A percentile compares a stretch with the other conserved stretches of the same genome.
phyloP scores from a whole-genome alignment of 768 basidiomycete species.

The Boletellus ananiceps region DNA sequence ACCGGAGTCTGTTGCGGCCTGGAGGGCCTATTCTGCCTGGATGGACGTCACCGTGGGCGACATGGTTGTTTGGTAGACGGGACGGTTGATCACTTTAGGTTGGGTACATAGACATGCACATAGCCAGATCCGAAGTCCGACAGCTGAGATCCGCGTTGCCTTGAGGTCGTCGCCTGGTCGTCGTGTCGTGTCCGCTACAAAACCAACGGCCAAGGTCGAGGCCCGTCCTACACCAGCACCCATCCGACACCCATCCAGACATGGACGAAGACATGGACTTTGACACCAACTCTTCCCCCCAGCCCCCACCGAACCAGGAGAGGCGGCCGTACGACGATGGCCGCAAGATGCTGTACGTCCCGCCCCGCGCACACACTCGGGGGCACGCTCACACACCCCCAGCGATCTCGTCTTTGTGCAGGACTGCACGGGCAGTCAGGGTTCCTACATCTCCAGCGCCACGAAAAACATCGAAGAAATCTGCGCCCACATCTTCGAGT shows the following conservation, averaged over 20 bases:
- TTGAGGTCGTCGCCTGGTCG: constrained; percentile 31
- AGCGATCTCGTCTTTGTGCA: constrained; percentile 95
- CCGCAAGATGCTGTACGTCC: constrained; percentile 73
- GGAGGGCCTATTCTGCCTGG: constrained; percentile 47
- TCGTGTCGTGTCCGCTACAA: constrained; percentile 18
- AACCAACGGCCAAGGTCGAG: constrained; percentile 11
- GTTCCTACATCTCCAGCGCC: constrained; percentile 87
- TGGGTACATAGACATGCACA: constrained; percentile 15
- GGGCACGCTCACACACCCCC: constrained; percentile 17
- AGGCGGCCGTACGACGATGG: constrained; percentile 33
- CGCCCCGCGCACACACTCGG: constrained; percentile 6
- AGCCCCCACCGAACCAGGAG: constrained; percentile 28
- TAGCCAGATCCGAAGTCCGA: constrained; percentile 38
- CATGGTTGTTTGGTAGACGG: constrained; percentile 61
- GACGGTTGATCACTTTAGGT: constrained; percentile 18
- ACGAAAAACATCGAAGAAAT: constrained; percentile 97
- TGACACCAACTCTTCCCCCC: constrained; percentile 36
- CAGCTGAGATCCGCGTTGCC: constrained; percentile 34
- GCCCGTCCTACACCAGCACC: constrained; percentile 7
- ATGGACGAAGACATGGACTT: constrained; percentile 86
- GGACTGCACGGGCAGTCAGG: constrained; percentile 92
- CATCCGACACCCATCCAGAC: constrained; percentile 12
- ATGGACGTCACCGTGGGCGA: constrained; percentile 60
- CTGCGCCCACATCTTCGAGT: constrained; percentile 90
- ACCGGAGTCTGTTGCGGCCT: constrained; percentile 63